Percentiles rank a stretch among this genome's conserved stretches.
Conservation (phyloP, 305 asterid species). For the Ilex paraguariensis region DNA sequence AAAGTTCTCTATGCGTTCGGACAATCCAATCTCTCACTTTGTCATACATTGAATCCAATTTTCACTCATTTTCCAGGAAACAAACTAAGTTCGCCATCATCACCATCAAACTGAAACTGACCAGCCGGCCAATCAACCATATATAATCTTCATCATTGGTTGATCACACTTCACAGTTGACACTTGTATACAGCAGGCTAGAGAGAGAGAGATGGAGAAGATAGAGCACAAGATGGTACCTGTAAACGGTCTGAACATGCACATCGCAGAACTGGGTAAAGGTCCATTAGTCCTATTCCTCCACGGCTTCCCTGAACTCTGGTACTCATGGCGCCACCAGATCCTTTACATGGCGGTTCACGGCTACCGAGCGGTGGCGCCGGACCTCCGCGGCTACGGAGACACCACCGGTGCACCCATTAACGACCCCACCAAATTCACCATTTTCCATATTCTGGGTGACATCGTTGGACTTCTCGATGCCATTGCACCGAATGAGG, state of each 20-base stretch:
- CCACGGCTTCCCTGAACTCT: constrained; percentile 25
- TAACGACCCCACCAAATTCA: constrained; percentile 6
- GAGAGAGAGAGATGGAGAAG: constrained; percentile 9
- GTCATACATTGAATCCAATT: no score
- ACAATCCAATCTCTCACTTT: no score
- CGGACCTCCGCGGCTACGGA: constrained; percentile 24
- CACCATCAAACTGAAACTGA: no score
- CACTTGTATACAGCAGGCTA: no score
- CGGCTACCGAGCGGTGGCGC: constrained; percentile 23
- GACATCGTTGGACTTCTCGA: constrained; percentile 18
- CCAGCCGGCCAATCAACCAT: no score
- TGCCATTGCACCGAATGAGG: constrained; percentile 9
- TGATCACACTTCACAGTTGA: no score
- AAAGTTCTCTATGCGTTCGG: no score
- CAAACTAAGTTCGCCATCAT: no score
- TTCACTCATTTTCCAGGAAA: no score
- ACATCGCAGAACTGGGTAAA: constrained; percentile 20
- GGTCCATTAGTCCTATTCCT: constrained; percentile 17
- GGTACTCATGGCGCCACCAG: constrained; percentile 28
- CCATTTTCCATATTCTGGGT: constrained; percentile 12
- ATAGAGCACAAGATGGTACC: constrained; percentile 10
- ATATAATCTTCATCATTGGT: no score
- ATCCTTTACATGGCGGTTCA: constrained; percentile 9
- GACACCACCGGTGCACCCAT: constrained; percentile 15
- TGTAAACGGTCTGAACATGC: constrained; percentile 21